phyloP scores from a whole-genome alignment of 305 asterid species.

The Caryopteris hybrid region DNA sequence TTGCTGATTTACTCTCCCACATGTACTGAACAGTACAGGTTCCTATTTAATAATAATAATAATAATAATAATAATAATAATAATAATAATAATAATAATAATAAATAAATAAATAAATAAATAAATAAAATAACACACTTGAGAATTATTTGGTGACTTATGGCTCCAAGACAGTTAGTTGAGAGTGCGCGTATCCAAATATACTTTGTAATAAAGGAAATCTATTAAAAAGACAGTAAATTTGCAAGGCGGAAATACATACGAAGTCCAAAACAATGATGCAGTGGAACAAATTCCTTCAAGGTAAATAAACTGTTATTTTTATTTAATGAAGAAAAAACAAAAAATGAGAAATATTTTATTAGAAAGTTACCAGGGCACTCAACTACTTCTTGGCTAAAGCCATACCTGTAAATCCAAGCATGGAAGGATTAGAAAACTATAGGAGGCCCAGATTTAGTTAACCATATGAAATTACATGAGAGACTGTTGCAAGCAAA shows the following conservation, averaged over 20 bases:
- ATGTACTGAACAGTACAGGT: too few species aligned
- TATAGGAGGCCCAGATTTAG: neutral
- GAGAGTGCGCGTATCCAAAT: neutral
- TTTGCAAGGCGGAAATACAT: neutral
- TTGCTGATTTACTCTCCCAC: neutral
- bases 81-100: neutral
- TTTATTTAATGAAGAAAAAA: conserved; percentile 2
- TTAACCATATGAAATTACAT: neutral
- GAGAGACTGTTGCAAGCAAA: neutral
- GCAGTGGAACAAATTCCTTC: conserved; percentile 3
- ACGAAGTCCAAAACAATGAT: neutral
- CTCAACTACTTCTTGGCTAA: conserved; percentile 85
- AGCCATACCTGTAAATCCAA: conserved; percentile 74
- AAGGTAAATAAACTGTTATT: conserved; percentile 5
- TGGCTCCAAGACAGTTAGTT: neutral
- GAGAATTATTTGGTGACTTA: conserved; percentile 7
- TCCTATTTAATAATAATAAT: too few species aligned
- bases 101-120: too few species aligned
- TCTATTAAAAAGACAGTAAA: neutral
- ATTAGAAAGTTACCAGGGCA: conserved; percentile 81
- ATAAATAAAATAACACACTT: too few species aligned
- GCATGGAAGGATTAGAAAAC: conserved; percentile 24
- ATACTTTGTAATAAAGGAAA: neutral
- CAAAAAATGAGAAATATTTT: neutral
- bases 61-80: too few species aligned